phyloP scores from a whole-genome alignment of 192 early-diverging fungal genomes.

The Rhizoclosmatium globosum region DNA sequence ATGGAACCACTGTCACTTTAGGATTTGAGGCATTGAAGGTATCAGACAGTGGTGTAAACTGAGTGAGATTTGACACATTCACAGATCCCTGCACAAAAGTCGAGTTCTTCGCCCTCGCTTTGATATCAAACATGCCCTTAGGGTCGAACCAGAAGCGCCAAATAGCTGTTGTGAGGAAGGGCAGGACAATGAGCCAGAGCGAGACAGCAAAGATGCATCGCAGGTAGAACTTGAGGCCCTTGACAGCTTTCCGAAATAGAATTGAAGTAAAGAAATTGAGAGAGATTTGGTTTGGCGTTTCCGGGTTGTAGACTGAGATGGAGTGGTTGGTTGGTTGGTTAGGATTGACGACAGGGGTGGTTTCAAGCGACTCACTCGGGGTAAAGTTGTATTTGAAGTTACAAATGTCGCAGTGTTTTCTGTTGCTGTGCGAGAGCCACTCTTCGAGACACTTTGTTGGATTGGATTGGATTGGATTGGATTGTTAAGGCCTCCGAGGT shows the following conservation, averaged over 20 bases:
- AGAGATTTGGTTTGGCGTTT: conserved; percentile 43
- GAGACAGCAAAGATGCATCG: conserved; percentile 71
- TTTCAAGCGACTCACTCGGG: conserved; percentile 60
- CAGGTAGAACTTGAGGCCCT: conserved; percentile 41
- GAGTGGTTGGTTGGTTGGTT: not conserved
- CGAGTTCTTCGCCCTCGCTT: not conserved
- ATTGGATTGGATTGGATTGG: no score
- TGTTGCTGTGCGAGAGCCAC: conserved; percentile 85
- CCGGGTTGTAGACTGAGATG: conserved; percentile 50
- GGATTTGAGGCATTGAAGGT: not conserved
- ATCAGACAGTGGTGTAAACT: not conserved
- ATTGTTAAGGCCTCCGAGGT: no score
- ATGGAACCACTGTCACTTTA: no score
- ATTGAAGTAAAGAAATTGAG: conserved; percentile 38
- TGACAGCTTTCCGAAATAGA: conserved; percentile 22
- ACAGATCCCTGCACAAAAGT: not conserved
- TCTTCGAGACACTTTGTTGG: conserved; percentile 74
- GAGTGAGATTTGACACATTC: not conserved
- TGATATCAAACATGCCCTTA: conserved; percentile 3
- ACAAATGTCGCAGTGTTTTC: conserved; percentile 91
- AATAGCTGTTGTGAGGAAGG: conserved; percentile 83
- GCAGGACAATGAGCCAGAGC: conserved; percentile 85
- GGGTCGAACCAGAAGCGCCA: conserved; percentile 81
- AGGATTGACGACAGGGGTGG: not conserved
- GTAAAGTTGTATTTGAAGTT: conserved; percentile 86